phyloP scores from a whole-genome alignment of 331 rosid genomes.

The Quercus phellos region DNA sequence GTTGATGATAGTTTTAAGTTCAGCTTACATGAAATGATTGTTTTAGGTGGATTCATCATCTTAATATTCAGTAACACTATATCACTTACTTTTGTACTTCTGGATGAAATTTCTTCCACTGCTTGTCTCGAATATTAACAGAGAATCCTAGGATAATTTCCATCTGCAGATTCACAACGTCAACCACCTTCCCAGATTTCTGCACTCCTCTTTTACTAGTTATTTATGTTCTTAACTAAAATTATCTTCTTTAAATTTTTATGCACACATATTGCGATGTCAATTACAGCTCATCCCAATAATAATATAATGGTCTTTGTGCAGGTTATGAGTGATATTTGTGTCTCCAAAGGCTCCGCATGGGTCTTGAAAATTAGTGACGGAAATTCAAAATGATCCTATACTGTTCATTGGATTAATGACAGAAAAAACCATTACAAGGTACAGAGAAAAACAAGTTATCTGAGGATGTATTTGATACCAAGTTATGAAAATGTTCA shows the following conservation, averaged over 20 bases:
- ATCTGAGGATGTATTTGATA: not conserved
- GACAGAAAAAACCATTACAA: not conserved
- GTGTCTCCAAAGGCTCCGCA: slow-evolving; percentile 52
- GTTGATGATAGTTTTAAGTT: too few relatives aligned
- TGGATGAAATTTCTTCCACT: too few relatives aligned
- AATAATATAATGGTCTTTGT: not conserved
- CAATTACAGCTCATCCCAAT: not conserved
- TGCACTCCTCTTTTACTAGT: not conserved
- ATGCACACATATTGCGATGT: not conserved
- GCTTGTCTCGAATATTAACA: too few relatives aligned
- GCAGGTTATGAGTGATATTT: slow-evolving; percentile 77
- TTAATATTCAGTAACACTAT: too few relatives aligned
- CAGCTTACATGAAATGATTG: too few relatives aligned
- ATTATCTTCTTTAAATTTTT: slow-evolving; percentile 1
- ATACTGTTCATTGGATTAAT: slow-evolving; percentile 3
- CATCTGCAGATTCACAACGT: too few relatives aligned
- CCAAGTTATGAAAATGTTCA: not conserved
- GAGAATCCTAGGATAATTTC: too few relatives aligned
- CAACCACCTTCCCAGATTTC: too few relatives aligned
- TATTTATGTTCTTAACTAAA: not conserved
- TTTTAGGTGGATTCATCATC: too few relatives aligned
- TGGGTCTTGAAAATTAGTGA: slow-evolving; percentile 71
- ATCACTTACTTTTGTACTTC: too few relatives aligned
- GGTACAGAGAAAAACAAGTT: not conserved
- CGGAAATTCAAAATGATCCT: slow-evolving; percentile 27